A percentile compares a stretch with the other conserved stretches of the same genome.
phyloP scores from a whole-genome alignment of 257 asterid species.

The Fraxinus pennsylvanica region DNA sequence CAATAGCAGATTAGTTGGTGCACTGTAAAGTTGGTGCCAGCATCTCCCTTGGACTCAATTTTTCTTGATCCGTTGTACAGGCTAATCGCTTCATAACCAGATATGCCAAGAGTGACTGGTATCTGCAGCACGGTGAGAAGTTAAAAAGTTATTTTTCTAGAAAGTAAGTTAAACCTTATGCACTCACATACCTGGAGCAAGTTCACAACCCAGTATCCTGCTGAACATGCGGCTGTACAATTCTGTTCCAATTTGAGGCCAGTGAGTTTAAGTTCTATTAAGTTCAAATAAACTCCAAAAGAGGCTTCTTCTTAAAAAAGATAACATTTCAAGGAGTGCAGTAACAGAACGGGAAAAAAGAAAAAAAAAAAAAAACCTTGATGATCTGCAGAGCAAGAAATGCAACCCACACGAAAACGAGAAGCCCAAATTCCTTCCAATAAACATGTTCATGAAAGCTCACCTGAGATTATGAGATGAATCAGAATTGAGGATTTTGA shows the following conservation, averaged over 20 bases:
- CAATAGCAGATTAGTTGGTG: constrained; percentile 65
- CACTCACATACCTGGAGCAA: constrained; percentile 68
- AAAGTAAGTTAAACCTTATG: not conserved
- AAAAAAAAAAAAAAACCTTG: constrained; percentile 51
- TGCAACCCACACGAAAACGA: constrained; percentile 73
- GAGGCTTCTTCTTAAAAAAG: not conserved
- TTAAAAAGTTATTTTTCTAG: not conserved
- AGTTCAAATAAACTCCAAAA: constrained; percentile 1
- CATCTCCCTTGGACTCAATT: constrained; percentile 76
- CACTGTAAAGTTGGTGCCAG: constrained; percentile 57
- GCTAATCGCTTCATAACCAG: constrained; percentile 67
- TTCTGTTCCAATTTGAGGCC: constrained; percentile 51
- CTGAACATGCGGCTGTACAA: constrained; percentile 62
- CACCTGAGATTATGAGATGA: constrained; percentile 49
- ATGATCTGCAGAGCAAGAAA: constrained; percentile 72
- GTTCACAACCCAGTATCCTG: constrained; percentile 80
- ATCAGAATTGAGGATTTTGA: constrained; percentile 16
- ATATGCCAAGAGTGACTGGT: constrained; percentile 75
- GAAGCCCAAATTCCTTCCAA: constrained; percentile 95
- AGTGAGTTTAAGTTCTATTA: constrained; percentile 21
- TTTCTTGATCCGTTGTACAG: constrained; percentile 81
- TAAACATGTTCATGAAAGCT: constrained; percentile 68
- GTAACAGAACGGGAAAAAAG: not conserved
- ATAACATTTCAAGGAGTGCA: not conserved
- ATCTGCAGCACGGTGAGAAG: constrained; percentile 43